phyloP scores from a whole-genome alignment of 371 early-diverging fungal species.

The Parasitella parasitica region DNA sequence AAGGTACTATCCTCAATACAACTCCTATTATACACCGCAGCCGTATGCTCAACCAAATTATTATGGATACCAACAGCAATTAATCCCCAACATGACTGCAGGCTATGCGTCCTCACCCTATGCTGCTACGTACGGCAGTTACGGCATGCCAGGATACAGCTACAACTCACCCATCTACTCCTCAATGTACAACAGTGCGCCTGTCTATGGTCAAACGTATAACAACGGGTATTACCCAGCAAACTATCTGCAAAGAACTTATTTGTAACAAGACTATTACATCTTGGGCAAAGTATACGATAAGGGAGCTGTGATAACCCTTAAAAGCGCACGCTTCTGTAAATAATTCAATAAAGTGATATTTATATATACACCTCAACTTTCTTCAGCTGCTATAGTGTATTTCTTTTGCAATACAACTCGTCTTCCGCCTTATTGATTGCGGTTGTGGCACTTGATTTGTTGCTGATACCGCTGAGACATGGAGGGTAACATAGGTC shows the following conservation, averaged over 20 bases:
- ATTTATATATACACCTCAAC: neutral
- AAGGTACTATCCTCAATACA: neutral
- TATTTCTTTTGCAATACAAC: neutral
- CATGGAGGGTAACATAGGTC: neutral
- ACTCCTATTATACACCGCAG: neutral
- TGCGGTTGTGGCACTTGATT: neutral
- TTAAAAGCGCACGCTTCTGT: neutral
- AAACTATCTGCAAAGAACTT: conserved; percentile 4
- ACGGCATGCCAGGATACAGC: neutral
- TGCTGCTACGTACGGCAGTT: neutral
- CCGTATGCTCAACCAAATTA: neutral
- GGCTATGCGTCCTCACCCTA: neutral
- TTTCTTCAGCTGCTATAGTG: neutral
- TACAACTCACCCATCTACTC: neutral
- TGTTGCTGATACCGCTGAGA: neutral
- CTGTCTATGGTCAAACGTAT: neutral
- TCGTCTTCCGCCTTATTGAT: neutral
- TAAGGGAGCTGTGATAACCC: neutral
- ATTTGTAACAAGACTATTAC: neutral
- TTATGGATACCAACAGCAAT: neutral
- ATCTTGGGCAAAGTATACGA: neutral
- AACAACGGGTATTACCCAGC: conserved; percentile 2
- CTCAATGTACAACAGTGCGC: conserved; percentile 2
- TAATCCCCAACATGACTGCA: neutral
- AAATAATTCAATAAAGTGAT: neutral